Evolutionary conservation across 805 yeast species (phyloP).

Genomic region (Nakazawaea anatomiae): DNA sequence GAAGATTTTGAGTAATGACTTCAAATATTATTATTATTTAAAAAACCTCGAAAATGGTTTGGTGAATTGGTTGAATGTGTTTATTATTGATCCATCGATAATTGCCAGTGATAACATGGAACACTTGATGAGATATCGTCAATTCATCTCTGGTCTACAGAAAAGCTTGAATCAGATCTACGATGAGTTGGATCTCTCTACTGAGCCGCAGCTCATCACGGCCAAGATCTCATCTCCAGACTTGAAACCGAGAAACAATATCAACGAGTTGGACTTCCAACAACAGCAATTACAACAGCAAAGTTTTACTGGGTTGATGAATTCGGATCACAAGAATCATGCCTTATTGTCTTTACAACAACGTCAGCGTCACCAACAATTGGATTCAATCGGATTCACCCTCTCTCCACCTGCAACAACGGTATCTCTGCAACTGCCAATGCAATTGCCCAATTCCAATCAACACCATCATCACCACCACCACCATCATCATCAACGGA

Average conservation of each 20-base stretch:
- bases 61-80: constrained; percentile 20
- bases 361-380: neutral
- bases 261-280: constrained; percentile 8
- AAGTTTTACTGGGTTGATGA: constrained; percentile 7
- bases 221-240: constrained; percentile 7
- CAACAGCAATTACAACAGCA: constrained; percentile 11
- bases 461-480: neutral
- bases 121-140: constrained; percentile 7
- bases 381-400: neutral
- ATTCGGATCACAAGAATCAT: neutral
- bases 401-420: neutral
- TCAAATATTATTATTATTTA: constrained; percentile 17
- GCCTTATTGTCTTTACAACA: constrained; percentile 1
- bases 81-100: constrained; percentile 11
- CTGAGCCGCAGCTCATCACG: neutral
- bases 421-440: neutral
- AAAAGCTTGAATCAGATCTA: constrained; percentile 6
- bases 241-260: constrained; percentile 6
- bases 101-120: constrained; percentile 5
- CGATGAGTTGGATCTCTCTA: constrained; percentile 3
- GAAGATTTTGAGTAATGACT: constrained; percentile 16
- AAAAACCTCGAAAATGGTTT: constrained; percentile 21
- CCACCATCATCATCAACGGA: neutral
- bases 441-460: neutral
- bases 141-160: constrained; percentile 6